Evolutionary conservation across 495 filamentous ascomycete species (phyloP).

Genomic region (Penicillium verhagenii): DNA sequence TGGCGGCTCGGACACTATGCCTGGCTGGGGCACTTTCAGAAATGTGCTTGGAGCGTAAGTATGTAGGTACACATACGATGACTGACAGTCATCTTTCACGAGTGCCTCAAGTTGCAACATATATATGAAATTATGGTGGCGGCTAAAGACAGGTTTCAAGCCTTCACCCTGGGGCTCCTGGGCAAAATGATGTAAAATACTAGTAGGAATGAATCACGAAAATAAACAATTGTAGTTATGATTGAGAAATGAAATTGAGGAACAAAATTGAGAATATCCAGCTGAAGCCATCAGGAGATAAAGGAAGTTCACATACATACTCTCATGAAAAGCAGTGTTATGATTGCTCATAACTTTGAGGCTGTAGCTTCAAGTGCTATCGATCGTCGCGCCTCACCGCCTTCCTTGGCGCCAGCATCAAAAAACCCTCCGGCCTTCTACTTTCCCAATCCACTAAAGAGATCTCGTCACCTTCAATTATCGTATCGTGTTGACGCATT

Average conservation of each 20-base stretch:
- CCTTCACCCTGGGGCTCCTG: too few species aligned
- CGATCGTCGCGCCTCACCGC: constrained; percentile 27
- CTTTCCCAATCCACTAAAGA: constrained; percentile 12
- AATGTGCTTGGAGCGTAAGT: constrained; percentile 24
- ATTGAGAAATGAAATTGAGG: too few species aligned
- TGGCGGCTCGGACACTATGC: constrained; percentile 31
- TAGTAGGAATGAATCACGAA: not conserved
- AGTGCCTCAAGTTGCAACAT: not conserved
- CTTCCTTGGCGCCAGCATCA: constrained; percentile 25
- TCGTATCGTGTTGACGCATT: constrained; percentile 6
- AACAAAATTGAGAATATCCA: not conserved
- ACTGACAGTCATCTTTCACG: not conserved
- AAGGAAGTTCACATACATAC: not conserved
- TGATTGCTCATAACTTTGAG: too few species aligned
- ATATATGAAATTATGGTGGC: not conserved
- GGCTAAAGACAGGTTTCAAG: too few species aligned
- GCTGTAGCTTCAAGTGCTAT: constrained; percentile 20
- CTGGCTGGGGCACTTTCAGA: constrained; percentile 34
- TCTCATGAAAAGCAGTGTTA: too few species aligned
- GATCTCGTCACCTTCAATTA: constrained; percentile 6
- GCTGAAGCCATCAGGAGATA: not conserved
- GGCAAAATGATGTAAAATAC: not conserved
- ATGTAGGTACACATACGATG: not conserved
- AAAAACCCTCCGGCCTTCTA: constrained; percentile 21
- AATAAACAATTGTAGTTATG: too few species aligned